These are phyloP conservation scores for Magnusiomyces sp. DNA, from an alignment of 1,139 yeast genomes.

Conservation along the genomic window DNA sequence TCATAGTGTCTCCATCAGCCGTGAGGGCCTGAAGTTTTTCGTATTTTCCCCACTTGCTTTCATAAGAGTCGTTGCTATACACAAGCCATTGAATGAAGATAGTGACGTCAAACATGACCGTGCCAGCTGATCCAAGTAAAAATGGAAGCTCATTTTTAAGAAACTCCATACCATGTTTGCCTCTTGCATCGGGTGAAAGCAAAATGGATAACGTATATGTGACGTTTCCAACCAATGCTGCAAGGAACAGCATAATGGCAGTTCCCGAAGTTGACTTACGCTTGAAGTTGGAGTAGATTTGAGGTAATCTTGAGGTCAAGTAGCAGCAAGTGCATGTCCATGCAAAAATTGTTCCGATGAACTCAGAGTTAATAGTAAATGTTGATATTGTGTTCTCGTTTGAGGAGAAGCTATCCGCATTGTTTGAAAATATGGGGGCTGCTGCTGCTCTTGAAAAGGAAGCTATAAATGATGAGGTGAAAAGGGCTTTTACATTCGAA, in stretches of 20 bases:
- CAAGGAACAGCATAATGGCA: slow-evolving; percentile 66
- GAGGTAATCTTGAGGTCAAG: slow-evolving; percentile 77
- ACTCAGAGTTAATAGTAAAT: slow-evolving; percentile 11
- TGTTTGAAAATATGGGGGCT: slow-evolving; percentile 14
- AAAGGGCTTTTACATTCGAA: slow-evolving; percentile 17
- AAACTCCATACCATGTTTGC: slow-evolving; percentile 40
- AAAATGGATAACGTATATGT: slow-evolving; percentile 71
- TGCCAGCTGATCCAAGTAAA: slow-evolving; percentile 79
- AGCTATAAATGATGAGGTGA: slow-evolving; percentile 26
- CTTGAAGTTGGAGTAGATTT: slow-evolving; percentile 61
- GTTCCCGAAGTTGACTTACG: slow-evolving; percentile 80
- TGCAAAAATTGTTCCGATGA: slow-evolving; percentile 52
- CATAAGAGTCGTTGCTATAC: slow-evolving; percentile 24
- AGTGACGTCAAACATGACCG: slow-evolving; percentile 64
- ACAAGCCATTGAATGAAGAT: slow-evolving; percentile 57
- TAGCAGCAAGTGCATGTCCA: slow-evolving; percentile 78
- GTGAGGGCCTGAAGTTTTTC: background rate
- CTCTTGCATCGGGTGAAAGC: slow-evolving; percentile 34
- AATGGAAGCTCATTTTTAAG: slow-evolving; percentile 69
- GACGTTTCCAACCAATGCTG: slow-evolving; percentile 75
- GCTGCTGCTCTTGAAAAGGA: slow-evolving; percentile 24
- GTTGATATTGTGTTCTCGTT: background rate
- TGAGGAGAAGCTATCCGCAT: too few relatives aligned
- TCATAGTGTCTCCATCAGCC: background rate
- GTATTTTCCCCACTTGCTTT: background rate